A percentile compares a stretch with the other conserved stretches of the same genome.
Evolutionary conservation across 1,284 basidiomycete genomes (phyloP).

Genomic region (Irpex rosettiformis): DNA sequence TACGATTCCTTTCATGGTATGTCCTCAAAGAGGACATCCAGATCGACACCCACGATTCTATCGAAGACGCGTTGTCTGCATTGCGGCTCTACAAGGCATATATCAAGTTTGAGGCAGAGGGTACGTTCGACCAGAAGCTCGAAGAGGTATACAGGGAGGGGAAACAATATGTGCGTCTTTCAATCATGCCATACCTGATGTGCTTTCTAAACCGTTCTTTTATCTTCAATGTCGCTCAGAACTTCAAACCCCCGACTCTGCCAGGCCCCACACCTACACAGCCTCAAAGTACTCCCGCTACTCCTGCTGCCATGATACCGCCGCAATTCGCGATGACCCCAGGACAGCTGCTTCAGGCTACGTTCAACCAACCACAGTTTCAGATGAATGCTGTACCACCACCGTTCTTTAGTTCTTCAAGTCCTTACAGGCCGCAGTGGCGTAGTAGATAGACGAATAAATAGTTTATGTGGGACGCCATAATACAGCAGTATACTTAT

Average conservation of each 20-base stretch:
- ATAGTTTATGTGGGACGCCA: too few species aligned
- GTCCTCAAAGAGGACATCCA: constrained; percentile 91
- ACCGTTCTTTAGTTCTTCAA: not conserved
- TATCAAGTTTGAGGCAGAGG: constrained; percentile 72
- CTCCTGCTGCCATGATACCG: not conserved
- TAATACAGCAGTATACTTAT: too few species aligned
- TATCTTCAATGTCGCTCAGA: not conserved
- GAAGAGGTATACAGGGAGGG: constrained; percentile 80
- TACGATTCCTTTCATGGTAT: constrained; percentile 95
- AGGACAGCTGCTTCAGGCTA: not conserved
- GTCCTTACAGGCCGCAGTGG: not conserved
- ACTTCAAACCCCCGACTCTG: not conserved
- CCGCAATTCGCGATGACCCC: constrained; percentile 1
- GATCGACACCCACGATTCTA: constrained; percentile 92
- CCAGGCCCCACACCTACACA: not conserved
- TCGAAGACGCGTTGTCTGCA: constrained; percentile 92
- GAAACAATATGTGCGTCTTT: constrained; percentile 55
- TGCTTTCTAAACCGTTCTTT: not conserved
- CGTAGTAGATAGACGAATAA: not conserved
- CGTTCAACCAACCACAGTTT: not conserved
- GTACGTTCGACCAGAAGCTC: constrained; percentile 83
- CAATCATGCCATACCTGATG: not conserved
- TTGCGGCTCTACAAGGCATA: constrained; percentile 86
- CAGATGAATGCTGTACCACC: not conserved
- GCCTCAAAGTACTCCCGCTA: not conserved